Base-by-base conservation (phyloP, 768 basidiomycete genomes). In the Lactarius pseudohatsudake region DNA sequence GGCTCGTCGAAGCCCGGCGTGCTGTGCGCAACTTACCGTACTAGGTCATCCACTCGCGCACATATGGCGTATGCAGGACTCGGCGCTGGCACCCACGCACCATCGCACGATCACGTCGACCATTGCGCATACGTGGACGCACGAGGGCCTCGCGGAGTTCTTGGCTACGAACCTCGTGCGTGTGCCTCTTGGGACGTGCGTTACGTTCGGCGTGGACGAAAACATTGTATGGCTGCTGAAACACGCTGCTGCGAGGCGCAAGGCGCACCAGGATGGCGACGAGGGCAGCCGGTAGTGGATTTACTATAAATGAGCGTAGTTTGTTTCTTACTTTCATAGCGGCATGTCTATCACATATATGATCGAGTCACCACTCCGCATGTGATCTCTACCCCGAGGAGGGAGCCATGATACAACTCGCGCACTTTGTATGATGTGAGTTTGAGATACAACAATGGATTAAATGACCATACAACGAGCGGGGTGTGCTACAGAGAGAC, bases 191-290 rank as follows among this genome's bases (percentile, higher is more conserved):
- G 97, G 96, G 34, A 98, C 96, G 3, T 98, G 96, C 75, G 91
- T 98, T 55, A 98, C 96, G 5, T 97, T 98, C 71, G 96, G 98
- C 45, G 95, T 98, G 22, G 98, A 98, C 75, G 97, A 94, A 75
- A 94, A 94, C 70, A 75, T 94, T 63, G 92, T 92, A 0, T 94
- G 92, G 92, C 73, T 93, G 32, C 75, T 94, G 53, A 81, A 88
- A 68, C 86, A 84, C 6, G 82, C 83, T 3, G 91, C 91, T 57
- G 79, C 80, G n/a, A 82, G 77, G 67, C 80, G 83, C 36, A 84
- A 83, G 9, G 54, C 32, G 22, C 53, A 22, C 26, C 28, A 2
- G 59, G 18, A 22, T 36, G n/a, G 40, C 16, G 22, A 22, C 8
- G 45, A n/a, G 11, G 47, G 28, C 8, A 32, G 15, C 28, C 45